A percentile compares a stretch with the other conserved stretches of the same genome.
Conservation (phyloP, 305 asterid genomes). For the Andrographis paniculata region DNA sequence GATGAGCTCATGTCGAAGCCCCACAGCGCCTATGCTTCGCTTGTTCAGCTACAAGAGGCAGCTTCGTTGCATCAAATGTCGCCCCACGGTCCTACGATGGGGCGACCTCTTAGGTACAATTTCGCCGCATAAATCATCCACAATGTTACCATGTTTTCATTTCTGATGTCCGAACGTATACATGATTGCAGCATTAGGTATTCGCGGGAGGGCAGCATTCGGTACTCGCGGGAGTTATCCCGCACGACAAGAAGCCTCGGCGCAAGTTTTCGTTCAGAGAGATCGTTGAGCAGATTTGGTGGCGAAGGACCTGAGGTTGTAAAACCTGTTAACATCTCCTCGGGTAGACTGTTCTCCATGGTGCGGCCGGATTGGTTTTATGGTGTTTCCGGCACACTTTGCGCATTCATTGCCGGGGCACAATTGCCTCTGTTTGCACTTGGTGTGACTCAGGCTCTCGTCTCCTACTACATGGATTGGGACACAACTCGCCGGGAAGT, state of each 20-base stretch:
- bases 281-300: constrained; percentile 56
- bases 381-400: constrained; percentile 65
- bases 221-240: constrained; percentile 69
- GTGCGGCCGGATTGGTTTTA: constrained; percentile 85
- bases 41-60: constrained; percentile 76
- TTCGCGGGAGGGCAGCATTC: constrained; percentile 77
- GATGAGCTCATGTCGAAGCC: constrained; percentile 81
- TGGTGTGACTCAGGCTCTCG: constrained; percentile 94
- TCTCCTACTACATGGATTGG: constrained; percentile 98
- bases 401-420: constrained; percentile 87
- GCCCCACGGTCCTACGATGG: constrained; percentile 49
- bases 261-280: constrained; percentile 94
- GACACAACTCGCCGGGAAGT: constrained; percentile 79
- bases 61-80: constrained; percentile 62
- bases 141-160: neutral
- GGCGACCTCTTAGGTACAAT: constrained; percentile 57
- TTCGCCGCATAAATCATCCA: too few relatives aligned
- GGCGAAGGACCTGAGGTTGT: constrained; percentile 50
- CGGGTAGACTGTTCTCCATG: constrained; percentile 72
- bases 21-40: constrained; percentile 77
- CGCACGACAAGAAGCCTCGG: constrained; percentile 76
- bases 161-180: neutral
- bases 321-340: constrained; percentile 41
- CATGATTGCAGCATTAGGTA: constrained; percentile 43
- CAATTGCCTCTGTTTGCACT: constrained; percentile 95